A percentile compares a stretch with the other conserved stretches of the same genome.
Conservation (phyloP, 495 filamentous ascomycete species). For the Pseudoneurospora amorphoporcata region DNA sequence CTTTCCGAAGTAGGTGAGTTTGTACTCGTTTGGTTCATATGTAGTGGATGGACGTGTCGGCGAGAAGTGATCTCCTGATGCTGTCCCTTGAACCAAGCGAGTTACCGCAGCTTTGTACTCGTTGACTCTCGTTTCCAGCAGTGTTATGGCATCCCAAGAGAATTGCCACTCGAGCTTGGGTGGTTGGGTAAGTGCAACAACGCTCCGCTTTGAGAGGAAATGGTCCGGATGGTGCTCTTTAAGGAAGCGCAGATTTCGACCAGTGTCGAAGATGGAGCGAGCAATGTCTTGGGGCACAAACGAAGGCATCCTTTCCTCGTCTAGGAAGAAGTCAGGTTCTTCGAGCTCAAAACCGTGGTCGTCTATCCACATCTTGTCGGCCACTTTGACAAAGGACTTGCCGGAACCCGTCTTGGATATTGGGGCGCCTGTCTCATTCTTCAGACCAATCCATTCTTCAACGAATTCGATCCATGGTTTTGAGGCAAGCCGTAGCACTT, state of each 20-base stretch:
- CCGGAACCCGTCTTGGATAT: slow-evolving; percentile 34
- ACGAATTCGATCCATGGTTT: slow-evolving; percentile 62
- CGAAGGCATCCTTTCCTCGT: slow-evolving; percentile 50
- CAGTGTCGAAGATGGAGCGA: slow-evolving; percentile 62
- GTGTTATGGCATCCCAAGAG: slow-evolving; percentile 63
- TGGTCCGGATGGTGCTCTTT: slow-evolving; percentile 66
- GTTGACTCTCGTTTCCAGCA: slow-evolving; percentile 48
- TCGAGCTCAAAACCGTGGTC: slow-evolving; percentile 42
- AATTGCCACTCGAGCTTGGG: slow-evolving; percentile 63
- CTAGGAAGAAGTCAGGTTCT: slow-evolving; percentile 48
- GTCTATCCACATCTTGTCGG: slow-evolving; percentile 44
- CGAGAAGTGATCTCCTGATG: background rate
- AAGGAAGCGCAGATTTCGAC: slow-evolving; percentile 64
- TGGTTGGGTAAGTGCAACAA: slow-evolving; percentile 33
- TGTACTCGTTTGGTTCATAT: background rate
- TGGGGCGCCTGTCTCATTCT: slow-evolving; percentile 39
- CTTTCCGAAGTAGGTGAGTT: slow-evolving; percentile 38
- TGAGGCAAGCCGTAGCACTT: slow-evolving; percentile 55
- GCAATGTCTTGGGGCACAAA: slow-evolving; percentile 58
- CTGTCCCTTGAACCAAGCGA: slow-evolving; percentile 22
- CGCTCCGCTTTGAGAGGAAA: slow-evolving; percentile 48
- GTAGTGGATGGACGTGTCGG: background rate
- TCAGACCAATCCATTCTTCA: slow-evolving; percentile 70
- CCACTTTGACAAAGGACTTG: slow-evolving; percentile 51
- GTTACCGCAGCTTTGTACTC: slow-evolving; percentile 50